Conservation (phyloP, 2,329 filamentous ascomycete genomes). For the Cladophialophora bantiana region DNA sequence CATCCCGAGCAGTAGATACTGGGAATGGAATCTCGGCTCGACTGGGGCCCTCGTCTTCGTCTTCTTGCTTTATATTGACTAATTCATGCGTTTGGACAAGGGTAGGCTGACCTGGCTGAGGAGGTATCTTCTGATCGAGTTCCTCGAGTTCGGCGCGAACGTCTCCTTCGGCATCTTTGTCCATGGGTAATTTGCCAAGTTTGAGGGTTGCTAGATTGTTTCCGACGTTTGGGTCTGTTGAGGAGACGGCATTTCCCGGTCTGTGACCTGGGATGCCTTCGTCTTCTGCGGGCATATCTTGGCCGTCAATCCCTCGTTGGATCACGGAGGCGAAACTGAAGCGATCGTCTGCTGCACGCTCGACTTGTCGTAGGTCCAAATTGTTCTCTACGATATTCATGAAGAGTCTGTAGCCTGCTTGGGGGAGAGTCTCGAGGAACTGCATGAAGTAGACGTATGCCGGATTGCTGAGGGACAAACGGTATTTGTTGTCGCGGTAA, state of each 20-base stretch:
- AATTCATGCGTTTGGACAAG: conserved; percentile 88
- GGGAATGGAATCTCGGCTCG: conserved; percentile 84
- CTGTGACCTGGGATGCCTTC: conserved; percentile 74
- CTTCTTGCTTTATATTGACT: conserved; percentile 81
- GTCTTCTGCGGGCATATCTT: conserved; percentile 69
- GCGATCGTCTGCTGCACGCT: conserved; percentile 64
- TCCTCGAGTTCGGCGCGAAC: conserved; percentile 86
- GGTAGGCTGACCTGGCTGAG: conserved; percentile 71
- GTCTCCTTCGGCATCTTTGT: conserved; percentile 80
- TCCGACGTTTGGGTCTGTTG: conserved; percentile 63
- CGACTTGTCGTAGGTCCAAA: conserved; percentile 65
- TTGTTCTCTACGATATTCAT: conserved; percentile 72
- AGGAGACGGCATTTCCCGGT: conserved; percentile 67
- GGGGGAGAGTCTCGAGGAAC: conserved; percentile 85
- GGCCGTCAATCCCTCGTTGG: conserved; percentile 59
- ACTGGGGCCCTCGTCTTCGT: conserved; percentile 80
- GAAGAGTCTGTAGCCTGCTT: conserved; percentile 79
- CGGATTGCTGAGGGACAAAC: conserved; percentile 85
- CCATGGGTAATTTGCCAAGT: conserved; percentile 83
- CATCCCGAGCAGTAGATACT: conserved; percentile 85
- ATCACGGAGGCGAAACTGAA: conserved; percentile 67
- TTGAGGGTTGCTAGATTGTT: conserved; percentile 69
- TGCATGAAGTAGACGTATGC: conserved; percentile 83
- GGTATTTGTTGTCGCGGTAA: conserved; percentile 86
- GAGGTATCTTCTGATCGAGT: conserved; percentile 79